Evolutionary conservation across 495 filamentous ascomycete species (phyloP).

Genomic region (Neurospora tetraspora): DNA sequence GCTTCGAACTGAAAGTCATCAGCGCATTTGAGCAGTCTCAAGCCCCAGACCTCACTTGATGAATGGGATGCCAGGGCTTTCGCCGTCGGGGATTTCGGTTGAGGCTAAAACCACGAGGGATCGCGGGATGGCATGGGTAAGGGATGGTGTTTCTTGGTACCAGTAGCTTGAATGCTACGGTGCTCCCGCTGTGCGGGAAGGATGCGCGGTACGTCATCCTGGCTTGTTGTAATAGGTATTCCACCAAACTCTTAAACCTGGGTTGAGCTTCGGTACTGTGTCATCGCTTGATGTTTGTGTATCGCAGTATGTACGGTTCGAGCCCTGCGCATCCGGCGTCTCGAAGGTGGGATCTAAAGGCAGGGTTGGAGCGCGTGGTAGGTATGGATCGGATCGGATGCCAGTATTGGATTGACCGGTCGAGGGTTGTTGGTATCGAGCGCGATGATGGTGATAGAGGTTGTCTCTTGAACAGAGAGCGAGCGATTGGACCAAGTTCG

Average conservation of each 20-base stretch:
- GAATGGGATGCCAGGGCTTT: too few relatives aligned
- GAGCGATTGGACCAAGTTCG: neutral
- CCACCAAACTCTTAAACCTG: neutral
- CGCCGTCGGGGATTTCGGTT: neutral
- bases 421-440: neutral
- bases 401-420: neutral
- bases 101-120: neutral
- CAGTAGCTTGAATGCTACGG: neutral
- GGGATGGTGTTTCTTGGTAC: neutral
- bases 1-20: neutral
- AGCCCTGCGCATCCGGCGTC: neutral
- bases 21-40: neutral
- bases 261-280: neutral
- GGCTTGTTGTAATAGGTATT: neutral
- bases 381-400: neutral
- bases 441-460: neutral
- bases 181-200: neutral
- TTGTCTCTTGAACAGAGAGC: neutral
- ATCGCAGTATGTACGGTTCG: neutral
- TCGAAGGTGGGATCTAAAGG: neutral
- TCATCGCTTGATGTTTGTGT: neutral
- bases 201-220: neutral
- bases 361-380: neutral
- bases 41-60: too few relatives aligned
- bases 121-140: neutral